These are phyloP conservation scores for Colletotrichum tanaceti DNA, from an alignment of 2,329 filamentous ascomycete species.

Conservation along the genomic window DNA sequence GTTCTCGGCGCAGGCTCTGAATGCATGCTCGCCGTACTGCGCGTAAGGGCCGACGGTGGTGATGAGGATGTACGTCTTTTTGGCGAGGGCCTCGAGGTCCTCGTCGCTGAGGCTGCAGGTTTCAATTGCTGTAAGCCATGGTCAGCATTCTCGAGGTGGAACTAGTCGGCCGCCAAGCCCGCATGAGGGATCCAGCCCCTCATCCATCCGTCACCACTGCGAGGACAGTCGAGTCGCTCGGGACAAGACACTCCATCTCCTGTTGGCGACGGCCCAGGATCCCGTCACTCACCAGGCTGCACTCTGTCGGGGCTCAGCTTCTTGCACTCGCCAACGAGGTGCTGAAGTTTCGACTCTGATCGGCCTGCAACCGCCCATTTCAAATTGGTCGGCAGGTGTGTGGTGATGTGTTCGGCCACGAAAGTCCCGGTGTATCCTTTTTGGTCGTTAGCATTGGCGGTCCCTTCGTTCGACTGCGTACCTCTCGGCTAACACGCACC, in stretches of 20 bases:
- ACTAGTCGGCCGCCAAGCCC: constrained; percentile 9
- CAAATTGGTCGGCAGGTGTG: constrained; percentile 76
- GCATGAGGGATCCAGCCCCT: constrained; percentile 13
- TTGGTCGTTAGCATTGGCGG: neutral
- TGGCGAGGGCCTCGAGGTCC: constrained; percentile 61
- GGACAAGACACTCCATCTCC: constrained; percentile 19
- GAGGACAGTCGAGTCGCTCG: neutral
- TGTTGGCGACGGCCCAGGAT: constrained; percentile 10
- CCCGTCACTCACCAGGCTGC: constrained; percentile 70
- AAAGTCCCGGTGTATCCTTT: constrained; percentile 86
- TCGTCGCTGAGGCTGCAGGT: constrained; percentile 59
- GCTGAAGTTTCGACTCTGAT: constrained; percentile 78
- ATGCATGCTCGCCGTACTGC: constrained; percentile 66
- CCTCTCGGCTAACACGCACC: constrained; percentile 52
- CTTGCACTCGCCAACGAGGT: constrained; percentile 74
- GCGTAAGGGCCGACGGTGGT: constrained; percentile 70
- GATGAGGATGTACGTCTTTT: constrained; percentile 68
- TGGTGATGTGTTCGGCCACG: constrained; percentile 79
- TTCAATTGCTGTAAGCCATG: constrained; percentile 60
- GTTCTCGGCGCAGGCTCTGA: constrained; percentile 70
- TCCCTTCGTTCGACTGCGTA: constrained; percentile 1
- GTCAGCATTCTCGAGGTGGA: constrained; percentile 18
- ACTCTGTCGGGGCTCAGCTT: constrained; percentile 74
- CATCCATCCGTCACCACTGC: neutral
- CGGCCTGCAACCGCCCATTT: constrained; percentile 92